phyloP scores from a whole-genome alignment of 257 asterid genomes.

The Solanum sitiens region DNA sequence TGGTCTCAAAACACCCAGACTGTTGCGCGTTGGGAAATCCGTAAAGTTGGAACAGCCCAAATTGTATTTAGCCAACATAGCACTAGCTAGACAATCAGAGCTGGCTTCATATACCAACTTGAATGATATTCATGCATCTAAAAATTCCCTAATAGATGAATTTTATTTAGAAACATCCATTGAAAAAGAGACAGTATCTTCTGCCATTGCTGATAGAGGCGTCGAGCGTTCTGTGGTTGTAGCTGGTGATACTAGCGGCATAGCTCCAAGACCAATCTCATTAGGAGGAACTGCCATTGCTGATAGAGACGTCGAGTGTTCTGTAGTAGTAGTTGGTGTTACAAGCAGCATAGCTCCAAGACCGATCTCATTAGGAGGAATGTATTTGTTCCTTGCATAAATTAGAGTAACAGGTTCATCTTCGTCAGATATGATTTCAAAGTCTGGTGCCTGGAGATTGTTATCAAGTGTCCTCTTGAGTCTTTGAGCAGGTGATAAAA shows the following conservation, averaged over 20 bases:
- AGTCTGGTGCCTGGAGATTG: not conserved
- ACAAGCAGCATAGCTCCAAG: constrained; percentile 27
- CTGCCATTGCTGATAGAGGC: not conserved
- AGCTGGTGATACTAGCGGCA: constrained; percentile 1
- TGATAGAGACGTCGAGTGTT: not conserved
- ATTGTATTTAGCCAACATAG: not conserved
- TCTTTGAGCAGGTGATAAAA: constrained; percentile 18
- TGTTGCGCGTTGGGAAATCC: not conserved
- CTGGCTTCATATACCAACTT: not conserved
- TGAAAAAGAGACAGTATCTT: not conserved
- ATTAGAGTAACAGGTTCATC: constrained; percentile 17
- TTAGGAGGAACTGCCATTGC: constrained; percentile 11
- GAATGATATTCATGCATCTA: not conserved
- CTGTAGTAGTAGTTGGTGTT: not conserved
- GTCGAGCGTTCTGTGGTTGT: not conserved
- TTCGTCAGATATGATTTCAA: not conserved
- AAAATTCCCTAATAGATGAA: not conserved
- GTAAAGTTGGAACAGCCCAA: not conserved
- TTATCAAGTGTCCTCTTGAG: constrained; percentile 11
- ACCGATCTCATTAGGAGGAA: constrained; percentile 41
- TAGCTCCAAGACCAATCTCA: constrained; percentile 49
- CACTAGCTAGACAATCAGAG: not conserved
- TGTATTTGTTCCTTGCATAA: constrained; percentile 9
- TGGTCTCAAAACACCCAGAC: not conserved
- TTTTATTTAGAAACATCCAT: not conserved